phyloP scores from a whole-genome alignment of 2,329 filamentous ascomycete species.

The Cucurbitaria berberidis region DNA sequence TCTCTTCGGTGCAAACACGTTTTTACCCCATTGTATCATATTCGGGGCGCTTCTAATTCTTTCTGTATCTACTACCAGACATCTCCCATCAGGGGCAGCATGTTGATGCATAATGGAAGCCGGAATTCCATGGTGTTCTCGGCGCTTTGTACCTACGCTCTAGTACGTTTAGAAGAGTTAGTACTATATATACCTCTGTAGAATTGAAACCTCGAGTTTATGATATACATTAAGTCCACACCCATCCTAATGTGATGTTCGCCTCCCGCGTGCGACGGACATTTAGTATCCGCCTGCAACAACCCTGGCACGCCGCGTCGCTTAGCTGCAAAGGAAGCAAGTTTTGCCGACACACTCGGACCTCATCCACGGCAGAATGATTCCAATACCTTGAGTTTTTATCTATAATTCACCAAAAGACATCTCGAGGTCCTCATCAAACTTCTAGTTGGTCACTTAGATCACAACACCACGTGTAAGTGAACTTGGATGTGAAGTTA shows the following conservation, averaged over 20 bases:
- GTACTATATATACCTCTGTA: conserved; percentile 11
- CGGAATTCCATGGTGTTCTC: not conserved
- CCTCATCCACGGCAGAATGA: not conserved
- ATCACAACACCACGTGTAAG: not conserved
- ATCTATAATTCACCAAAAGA: not conserved
- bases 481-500: not conserved
- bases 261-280: not conserved
- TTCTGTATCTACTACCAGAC: not conserved
- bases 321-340: not conserved
- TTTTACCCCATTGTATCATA: not conserved
- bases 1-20: not conserved
- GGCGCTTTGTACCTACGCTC: not conserved
- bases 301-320: not conserved
- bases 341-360: not conserved
- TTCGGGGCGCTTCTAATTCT: not conserved
- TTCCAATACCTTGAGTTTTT: not conserved
- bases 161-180: not conserved
- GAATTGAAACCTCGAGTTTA: not conserved
- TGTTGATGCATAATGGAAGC: not conserved
- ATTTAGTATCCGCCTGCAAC: not conserved
- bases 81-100: no score
- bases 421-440: not conserved
- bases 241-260: not conserved
- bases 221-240: not conserved
- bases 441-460: not conserved